Evolutionary conservation across 768 basidiomycete species (phyloP).

Genomic region (Trametes coccinea): DNA sequence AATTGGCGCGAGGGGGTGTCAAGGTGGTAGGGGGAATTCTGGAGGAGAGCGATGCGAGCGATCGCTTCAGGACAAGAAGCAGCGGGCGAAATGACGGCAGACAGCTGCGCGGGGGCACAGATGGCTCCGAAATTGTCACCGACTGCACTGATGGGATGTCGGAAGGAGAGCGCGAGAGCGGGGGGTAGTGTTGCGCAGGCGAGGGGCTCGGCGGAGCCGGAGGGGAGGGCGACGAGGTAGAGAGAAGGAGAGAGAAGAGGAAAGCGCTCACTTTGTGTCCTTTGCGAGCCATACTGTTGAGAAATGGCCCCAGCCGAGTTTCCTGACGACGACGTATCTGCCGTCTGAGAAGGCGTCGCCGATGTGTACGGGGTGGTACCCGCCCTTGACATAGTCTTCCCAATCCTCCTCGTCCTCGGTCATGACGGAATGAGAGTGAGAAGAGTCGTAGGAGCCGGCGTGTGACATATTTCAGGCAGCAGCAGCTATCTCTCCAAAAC

Average conservation of each 20-base stretch:
- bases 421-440: conserved; percentile 75
- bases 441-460: conserved; percentile 49
- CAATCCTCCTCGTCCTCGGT: conserved; percentile 92
- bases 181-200: background rate
- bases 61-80: background rate
- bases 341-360: conserved; percentile 88
- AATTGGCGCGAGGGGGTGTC: background rate
- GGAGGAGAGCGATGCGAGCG: conserved; percentile 1
- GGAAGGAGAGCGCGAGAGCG: background rate
- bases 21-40: background rate
- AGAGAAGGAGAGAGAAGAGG: conserved; percentile 6
- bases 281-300: conserved; percentile 91
- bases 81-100: conserved; percentile 7
- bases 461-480: conserved; percentile 30
- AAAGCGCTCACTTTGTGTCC: conserved; percentile 66
- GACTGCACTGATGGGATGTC: conserved; percentile 2
- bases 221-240: background rate
- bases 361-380: conserved; percentile 92
- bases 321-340: conserved; percentile 88
- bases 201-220: conserved; percentile 10
- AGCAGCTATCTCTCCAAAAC: conserved; percentile 3
- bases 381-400: conserved; percentile 76
- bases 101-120: background rate
- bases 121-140: background rate
- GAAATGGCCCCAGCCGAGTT: conserved; percentile 96